phyloP scores from a whole-genome alignment of 179 eudicot species.

The Amaranthus tricolor region DNA sequence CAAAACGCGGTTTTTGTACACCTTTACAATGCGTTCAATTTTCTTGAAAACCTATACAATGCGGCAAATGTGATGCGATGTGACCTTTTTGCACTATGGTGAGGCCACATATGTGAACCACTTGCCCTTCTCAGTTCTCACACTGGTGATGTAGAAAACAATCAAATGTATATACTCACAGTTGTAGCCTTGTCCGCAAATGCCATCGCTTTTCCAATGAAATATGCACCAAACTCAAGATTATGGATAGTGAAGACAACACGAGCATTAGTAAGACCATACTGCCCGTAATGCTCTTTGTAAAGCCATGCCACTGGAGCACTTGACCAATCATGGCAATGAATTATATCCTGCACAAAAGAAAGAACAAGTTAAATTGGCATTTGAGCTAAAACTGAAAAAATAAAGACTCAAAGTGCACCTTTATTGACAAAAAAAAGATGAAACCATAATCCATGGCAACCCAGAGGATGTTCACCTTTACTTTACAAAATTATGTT shows the following conservation, averaged over 20 bases:
- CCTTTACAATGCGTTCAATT: too few relatives aligned
- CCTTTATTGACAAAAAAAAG: neutral
- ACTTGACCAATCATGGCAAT: conserved; percentile 99
- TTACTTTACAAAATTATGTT: too few relatives aligned
- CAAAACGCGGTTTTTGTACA: too few relatives aligned
- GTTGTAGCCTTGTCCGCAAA: conserved; percentile 91
- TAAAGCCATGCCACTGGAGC: conserved; percentile 98
- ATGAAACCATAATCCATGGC: conserved; percentile 4
- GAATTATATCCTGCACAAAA: conserved; percentile 82
- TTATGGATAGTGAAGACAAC: conserved; percentile 96
- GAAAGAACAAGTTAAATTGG: conserved; percentile 4
- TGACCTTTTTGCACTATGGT: too few relatives aligned
- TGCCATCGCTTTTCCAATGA: conserved; percentile 77
- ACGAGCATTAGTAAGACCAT: conserved; percentile 90
- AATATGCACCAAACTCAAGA: conserved; percentile 85
- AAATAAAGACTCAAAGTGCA: neutral
- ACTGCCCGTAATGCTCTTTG: conserved; percentile 82
- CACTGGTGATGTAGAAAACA: neutral
- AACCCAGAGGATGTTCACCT: neutral
- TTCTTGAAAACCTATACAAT: too few relatives aligned
- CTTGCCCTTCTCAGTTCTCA: neutral
- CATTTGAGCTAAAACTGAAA: neutral
- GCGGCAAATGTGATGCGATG: too few relatives aligned
- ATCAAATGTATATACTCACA: conserved; percentile 43
- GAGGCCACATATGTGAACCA: neutral